phyloP scores from a whole-genome alignment of 139 green algal genomes.

The Haematococcus lacustris region DNA sequence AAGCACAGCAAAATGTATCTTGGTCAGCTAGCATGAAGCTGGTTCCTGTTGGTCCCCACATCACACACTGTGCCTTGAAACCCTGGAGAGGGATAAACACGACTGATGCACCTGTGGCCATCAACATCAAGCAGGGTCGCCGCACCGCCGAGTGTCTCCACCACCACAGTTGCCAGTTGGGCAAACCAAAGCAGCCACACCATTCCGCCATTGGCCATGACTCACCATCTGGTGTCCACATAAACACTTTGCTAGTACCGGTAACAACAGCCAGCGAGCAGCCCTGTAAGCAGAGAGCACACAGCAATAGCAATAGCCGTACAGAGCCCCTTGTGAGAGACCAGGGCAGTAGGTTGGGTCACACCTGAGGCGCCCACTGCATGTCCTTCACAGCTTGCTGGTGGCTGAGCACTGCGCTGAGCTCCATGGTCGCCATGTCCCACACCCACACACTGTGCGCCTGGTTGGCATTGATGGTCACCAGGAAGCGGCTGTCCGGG shows the following conservation, averaged over 20 bases:
- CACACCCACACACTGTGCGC: slow-evolving; percentile 70
- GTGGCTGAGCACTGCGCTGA: slow-evolving; percentile 67
- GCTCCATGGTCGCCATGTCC: slow-evolving; percentile 50
- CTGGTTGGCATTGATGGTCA: slow-evolving; percentile 70
- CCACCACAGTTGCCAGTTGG: too few species aligned
- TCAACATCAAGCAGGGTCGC: too few species aligned
- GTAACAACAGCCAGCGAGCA: slow-evolving; percentile 47
- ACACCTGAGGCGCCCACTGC: slow-evolving; percentile 49
- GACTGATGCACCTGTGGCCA: slow-evolving; percentile 70
- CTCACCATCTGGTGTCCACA: slow-evolving; percentile 82
- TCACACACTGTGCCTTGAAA: slow-evolving; percentile 46
- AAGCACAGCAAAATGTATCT: slow-evolving; percentile 65
- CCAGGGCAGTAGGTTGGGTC: background rate
- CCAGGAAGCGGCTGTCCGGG: slow-evolving; percentile 56
- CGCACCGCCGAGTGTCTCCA: too few species aligned
- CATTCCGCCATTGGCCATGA: too few species aligned
- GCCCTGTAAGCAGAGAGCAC: slow-evolving; percentile 11
- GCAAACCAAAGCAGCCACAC: too few species aligned
- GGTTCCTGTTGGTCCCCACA: slow-evolving; percentile 43
- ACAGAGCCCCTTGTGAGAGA: background rate
- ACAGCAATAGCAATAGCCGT: background rate
- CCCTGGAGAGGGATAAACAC: slow-evolving; percentile 66
- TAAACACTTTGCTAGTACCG: slow-evolving; percentile 51
- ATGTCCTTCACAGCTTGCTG: slow-evolving; percentile 28
- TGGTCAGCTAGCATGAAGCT: slow-evolving; percentile 50